These are phyloP conservation scores for Hysterium pulicare DNA, from an alignment of 2,329 filamentous ascomycete genomes.

Conservation along the genomic window DNA sequence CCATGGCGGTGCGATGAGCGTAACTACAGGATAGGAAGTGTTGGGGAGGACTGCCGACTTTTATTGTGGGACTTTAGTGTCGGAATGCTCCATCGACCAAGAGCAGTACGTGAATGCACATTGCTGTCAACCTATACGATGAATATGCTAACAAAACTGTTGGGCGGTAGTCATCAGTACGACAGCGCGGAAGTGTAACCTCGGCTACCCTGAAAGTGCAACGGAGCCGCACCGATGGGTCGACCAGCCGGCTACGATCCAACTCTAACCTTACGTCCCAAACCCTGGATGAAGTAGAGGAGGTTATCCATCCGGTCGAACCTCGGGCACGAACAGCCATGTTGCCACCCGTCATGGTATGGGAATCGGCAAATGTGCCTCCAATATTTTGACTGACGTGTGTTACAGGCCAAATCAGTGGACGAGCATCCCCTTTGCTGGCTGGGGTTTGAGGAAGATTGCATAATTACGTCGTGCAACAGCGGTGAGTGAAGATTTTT, in stretches of 20 bases:
- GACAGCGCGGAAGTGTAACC: constrained; percentile 54
- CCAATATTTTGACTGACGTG: constrained; percentile 15
- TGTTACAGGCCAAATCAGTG: constrained; percentile 68
- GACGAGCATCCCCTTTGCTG: constrained; percentile 85
- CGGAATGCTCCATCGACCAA: constrained; percentile 90
- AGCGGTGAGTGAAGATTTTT: constrained; percentile 61
- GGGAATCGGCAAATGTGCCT: constrained; percentile 24
- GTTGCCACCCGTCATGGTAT: constrained; percentile 84
- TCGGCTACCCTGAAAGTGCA: constrained; percentile 45
- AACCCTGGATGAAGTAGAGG: constrained; percentile 52
- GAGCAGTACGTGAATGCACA: constrained; percentile 71
- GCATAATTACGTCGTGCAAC: constrained; percentile 88
- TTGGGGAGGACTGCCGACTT: constrained; percentile 87
- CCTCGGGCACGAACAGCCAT: constrained; percentile 79
- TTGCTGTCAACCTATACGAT: constrained; percentile 8
- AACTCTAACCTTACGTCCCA: constrained; percentile 62
- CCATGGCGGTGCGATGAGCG: constrained; percentile 95
- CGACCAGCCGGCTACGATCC: constrained; percentile 62
- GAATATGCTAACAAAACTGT: constrained; percentile 8
- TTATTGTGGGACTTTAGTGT: constrained; percentile 97
- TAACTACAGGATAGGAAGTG: constrained; percentile 93
- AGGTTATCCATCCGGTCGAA: constrained; percentile 75
- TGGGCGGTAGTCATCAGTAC: constrained; percentile 47
- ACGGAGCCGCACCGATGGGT: constrained; percentile 58
- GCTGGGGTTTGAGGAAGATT: constrained; percentile 90